Base-by-base conservation (phyloP, 305 asterid genomes). In the Fraxinus baroniana region DNA sequence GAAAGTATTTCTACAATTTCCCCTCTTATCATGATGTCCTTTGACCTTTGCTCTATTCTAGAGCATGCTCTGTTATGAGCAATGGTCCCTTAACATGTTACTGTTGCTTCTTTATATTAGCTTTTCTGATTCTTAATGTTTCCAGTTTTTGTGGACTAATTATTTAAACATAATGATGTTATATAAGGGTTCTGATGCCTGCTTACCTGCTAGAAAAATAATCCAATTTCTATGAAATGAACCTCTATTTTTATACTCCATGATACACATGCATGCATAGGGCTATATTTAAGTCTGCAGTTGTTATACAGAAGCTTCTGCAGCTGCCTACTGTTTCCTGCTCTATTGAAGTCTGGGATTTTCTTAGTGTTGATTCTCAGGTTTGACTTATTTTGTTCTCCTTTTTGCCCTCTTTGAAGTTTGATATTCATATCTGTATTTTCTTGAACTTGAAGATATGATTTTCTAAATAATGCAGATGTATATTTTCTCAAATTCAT, bases 301-400 rank as follows among this genome's bases (percentile, higher is more conserved):
- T 24, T 86, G 72, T 83, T 79, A 76, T 90, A 88, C 96, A 96
- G 99, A 93, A 90, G 74, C 97, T 96, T 87, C 87, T 96, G 92
- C 97, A 89, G 92, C 93, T 94, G 82, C 97, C 98, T 8, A 89
- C 93, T 82, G 90, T 94, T 88, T 96, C 98, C 71, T 85, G 92
- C 85, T 92, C 98, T 44, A 93, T 96, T 80, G 99, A 96, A 90
- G 95, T 94, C 79, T 96, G 99, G 99, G 98, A 96, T 90, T 96
- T 96, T 89, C 98, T 93, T 71, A 96, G 97, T 81, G 97, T 96
- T 76, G 98, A 95, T 91, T 95, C 99, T 89, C 99, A 95, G 99
- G 98, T 94, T 84, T 76, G 84, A 86, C 73, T 72, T 81, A 66
- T 79, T 80, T 80, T 81, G 77, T 28, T 70, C 81, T 84, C 76